phyloP scores from a whole-genome alignment of 2,329 filamentous ascomycete species.

The Tetracladium maxilliforme region DNA sequence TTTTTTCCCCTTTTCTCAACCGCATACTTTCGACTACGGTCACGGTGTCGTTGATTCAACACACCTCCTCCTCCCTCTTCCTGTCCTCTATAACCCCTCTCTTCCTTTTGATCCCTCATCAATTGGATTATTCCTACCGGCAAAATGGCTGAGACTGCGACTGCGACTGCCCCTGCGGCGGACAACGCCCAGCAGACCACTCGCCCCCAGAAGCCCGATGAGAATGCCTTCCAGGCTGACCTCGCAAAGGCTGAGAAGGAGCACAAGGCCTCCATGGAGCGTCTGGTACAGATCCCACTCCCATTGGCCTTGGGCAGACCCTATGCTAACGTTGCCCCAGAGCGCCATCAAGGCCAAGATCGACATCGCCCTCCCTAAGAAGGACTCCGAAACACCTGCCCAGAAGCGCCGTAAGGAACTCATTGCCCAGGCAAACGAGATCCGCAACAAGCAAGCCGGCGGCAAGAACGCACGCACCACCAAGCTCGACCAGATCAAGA shows the following conservation, averaged over 20 bases:
- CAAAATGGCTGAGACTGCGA: conserved; percentile 31
- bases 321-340: conserved; percentile 39
- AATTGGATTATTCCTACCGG: conserved; percentile 1
- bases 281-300: conserved; percentile 30
- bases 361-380: conserved; percentile 65
- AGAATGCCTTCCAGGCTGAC: conserved; percentile 66
- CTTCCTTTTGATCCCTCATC: neutral
- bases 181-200: conserved; percentile 19
- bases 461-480: conserved; percentile 70
- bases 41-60: no score
- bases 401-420: conserved; percentile 79
- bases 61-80: neutral
- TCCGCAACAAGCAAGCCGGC: conserved; percentile 73
- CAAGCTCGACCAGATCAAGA: conserved; percentile 83
- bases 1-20: no score
- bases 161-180: conserved; percentile 25
- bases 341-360: conserved; percentile 80
- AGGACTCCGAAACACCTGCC: conserved; percentile 63
- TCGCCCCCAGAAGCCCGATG: conserved; percentile 78
- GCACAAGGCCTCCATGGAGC: conserved; percentile 62
- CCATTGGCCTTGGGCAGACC: neutral
- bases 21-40: no score
- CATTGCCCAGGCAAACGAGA: conserved; percentile 65
- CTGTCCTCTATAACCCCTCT: neutral
- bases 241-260: conserved; percentile 78